Evolutionary conservation across 345 rosid species (phyloP).

Genomic region (Eucalyptus tenuipes): DNA sequence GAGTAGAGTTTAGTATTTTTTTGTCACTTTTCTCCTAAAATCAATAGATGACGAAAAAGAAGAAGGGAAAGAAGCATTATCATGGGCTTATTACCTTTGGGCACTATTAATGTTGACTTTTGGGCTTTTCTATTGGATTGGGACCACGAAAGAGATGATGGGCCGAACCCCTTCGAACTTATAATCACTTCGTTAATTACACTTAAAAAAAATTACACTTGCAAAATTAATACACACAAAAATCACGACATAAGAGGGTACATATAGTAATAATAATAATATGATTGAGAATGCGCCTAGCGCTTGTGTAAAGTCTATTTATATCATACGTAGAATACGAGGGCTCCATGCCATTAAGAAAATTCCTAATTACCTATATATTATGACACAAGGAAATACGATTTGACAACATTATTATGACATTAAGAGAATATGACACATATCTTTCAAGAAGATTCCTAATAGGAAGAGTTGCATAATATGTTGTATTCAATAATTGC

Average conservation of each 20-base stretch:
- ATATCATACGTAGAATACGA: neutral
- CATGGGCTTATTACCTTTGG: neutral
- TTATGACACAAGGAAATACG: rapidly evolving
- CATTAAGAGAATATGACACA: neutral
- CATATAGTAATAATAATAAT: neutral
- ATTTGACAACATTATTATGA: neutral
- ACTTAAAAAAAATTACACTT: neutral
- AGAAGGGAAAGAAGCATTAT: neutral
- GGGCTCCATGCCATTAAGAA: neutral
- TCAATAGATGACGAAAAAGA: neutral
- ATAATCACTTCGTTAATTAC: neutral
- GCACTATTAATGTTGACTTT: neutral
- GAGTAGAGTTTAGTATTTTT: too few relatives aligned
- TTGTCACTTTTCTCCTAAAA: too few relatives aligned
- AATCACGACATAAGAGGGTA: neutral
- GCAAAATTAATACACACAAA: neutral
- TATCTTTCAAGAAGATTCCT: neutral
- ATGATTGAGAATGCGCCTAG: neutral
- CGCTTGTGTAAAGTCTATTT: neutral
- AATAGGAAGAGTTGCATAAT: neutral
- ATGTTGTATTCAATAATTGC: neutral
- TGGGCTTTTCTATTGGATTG: neutral
- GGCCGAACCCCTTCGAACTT: neutral
- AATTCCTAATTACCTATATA: neutral
- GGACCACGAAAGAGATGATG: neutral